These are phyloP conservation scores for Spathaspora hagerdaliae DNA, from an alignment of 805 yeast species.

Conservation along the genomic window DNA sequence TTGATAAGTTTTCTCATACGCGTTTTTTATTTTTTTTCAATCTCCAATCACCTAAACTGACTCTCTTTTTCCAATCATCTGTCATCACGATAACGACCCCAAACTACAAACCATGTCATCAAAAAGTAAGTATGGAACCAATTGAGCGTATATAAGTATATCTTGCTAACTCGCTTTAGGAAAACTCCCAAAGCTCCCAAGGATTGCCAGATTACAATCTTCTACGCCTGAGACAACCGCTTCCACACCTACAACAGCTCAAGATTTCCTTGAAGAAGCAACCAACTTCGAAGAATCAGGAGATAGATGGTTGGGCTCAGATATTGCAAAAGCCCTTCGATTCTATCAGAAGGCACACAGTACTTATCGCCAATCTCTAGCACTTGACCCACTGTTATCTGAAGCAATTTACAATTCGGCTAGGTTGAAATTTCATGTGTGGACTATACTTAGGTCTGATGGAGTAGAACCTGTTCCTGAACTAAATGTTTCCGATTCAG, in stretches of 20 bases:
- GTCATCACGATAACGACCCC: too few species aligned
- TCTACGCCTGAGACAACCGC: background rate
- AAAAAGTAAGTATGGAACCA: background rate
- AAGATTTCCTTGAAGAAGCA: constrained; percentile 54
- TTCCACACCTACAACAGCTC: constrained; percentile 35
- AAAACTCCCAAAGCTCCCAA: background rate
- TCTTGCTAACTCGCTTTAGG: background rate
- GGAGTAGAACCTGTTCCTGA: constrained; percentile 37
- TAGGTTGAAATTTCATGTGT: constrained; percentile 57
- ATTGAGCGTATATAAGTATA: too few species aligned
- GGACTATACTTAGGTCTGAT: constrained; percentile 44
- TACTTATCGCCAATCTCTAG: constrained; percentile 37
- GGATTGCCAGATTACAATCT: background rate
- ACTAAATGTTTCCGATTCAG: constrained; percentile 26
- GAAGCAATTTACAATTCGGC: constrained; percentile 60
- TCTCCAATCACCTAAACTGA: too few species aligned
- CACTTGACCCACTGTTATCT: constrained; percentile 11
- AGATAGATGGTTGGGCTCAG: constrained; percentile 68
- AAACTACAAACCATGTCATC: background rate
- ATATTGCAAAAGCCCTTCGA: constrained; percentile 57
- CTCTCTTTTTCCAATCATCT: too few species aligned
- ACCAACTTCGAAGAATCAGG: constrained; percentile 68
- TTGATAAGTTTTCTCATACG: too few species aligned
- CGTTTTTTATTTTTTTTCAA: too few species aligned
- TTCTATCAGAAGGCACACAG: constrained; percentile 58